These are phyloP conservation scores for Sanghuangporus weigelae DNA, from an alignment of 1,284 basidiomycete species.

Conservation along the genomic window DNA sequence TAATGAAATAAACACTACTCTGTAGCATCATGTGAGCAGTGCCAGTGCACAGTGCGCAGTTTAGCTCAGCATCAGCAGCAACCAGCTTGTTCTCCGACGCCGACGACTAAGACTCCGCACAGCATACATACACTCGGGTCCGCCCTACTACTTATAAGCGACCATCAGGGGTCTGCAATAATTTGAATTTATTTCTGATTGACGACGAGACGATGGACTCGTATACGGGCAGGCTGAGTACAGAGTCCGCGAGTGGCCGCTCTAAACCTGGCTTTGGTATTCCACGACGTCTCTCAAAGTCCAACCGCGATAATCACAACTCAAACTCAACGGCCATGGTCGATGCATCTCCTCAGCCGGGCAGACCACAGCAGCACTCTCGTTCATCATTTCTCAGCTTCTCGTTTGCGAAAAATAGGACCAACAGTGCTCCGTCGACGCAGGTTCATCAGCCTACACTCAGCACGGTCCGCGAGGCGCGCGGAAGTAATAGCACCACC, in stretches of 20 bases:
- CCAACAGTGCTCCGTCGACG: neutral
- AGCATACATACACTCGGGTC: neutral
- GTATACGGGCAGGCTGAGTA: neutral
- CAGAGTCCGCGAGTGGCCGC: neutral
- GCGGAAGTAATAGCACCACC: neutral
- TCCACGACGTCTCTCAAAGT: neutral
- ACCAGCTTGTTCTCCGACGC: neutral
- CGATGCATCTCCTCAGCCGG: neutral
- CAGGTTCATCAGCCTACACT: neutral
- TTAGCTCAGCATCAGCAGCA: neutral
- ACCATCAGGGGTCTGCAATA: neutral
- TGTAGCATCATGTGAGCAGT: neutral
- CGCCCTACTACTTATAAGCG: neutral
- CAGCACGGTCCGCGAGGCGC: neutral
- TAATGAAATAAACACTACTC: neutral
- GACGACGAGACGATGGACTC: neutral
- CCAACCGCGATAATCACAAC: neutral
- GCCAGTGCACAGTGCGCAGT: neutral
- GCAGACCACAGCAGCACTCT: neutral
- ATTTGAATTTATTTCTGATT: neutral
- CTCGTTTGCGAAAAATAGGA: slow-evolving; percentile 12
- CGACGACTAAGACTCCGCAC: too few relatives aligned
- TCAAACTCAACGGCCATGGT: neutral
- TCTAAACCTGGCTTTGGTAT: neutral
- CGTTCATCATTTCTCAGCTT: slow-evolving; percentile 21